Evolutionary conservation across 2,329 filamentous ascomycete species (phyloP).

Genomic region (Fusarium longipes): DNA sequence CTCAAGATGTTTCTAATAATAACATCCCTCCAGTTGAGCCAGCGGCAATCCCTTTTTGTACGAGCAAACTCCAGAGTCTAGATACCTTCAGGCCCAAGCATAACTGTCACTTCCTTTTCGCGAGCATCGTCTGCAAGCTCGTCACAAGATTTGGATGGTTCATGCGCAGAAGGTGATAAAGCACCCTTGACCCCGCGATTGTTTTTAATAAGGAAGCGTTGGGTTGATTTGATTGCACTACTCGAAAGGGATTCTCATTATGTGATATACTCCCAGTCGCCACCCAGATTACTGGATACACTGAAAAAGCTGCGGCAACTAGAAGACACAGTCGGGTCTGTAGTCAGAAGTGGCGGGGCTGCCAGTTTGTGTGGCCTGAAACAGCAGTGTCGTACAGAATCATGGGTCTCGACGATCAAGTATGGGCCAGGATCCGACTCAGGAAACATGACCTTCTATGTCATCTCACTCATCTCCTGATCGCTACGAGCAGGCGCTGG

Average conservation of each 20-base stretch:
- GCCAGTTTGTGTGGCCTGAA: slow-evolving; percentile 4
- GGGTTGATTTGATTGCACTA: not conserved
- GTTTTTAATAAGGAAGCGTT: not conserved
- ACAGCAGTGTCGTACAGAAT: slow-evolving; percentile 39
- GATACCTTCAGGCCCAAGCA: not conserved
- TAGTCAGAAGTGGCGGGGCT: slow-evolving; percentile 17
- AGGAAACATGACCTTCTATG: slow-evolving; percentile 57
- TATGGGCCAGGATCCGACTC: slow-evolving; percentile 49
- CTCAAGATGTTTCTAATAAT: slow-evolving; percentile 4
- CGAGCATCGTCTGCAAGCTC: not conserved
- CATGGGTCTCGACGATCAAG: slow-evolving; percentile 47
- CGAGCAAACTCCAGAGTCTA: not conserved
- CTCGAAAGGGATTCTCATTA: slow-evolving; percentile 5
- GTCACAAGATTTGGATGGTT: not conserved
- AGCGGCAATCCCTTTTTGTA: not conserved
- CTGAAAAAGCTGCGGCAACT: slow-evolving; percentile 16
- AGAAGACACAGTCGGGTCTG: slow-evolving; percentile 1
- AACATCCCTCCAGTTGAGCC: not conserved
- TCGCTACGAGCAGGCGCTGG: slow-evolving; percentile 48
- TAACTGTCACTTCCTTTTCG: not conserved
- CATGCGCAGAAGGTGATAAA: not conserved
- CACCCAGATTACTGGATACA: slow-evolving; percentile 24
- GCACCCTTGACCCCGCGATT: not conserved
- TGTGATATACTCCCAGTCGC: slow-evolving; percentile 37
- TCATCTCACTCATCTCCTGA: slow-evolving; percentile 60